Conservation (phyloP, 352 stramenopile genomes). For the Discostella stelligera region DNA sequence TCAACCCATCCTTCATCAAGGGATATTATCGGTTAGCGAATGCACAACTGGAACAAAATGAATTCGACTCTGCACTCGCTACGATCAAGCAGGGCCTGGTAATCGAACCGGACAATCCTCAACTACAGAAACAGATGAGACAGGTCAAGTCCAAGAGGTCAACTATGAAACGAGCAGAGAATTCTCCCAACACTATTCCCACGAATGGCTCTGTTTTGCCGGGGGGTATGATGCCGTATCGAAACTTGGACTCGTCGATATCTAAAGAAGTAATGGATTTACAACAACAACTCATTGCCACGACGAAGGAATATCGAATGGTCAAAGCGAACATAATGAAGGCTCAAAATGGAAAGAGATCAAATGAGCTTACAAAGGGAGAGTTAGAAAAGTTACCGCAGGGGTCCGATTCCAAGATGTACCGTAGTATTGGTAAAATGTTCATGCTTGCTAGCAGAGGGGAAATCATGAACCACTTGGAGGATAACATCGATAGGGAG, state of each 20-base stretch:
- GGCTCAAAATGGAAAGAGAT: conserved; percentile 57
- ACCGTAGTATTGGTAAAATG: conserved; percentile 76
- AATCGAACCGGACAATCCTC: conserved; percentile 77
- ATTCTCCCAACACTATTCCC: conserved; percentile 21
- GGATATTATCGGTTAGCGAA: conserved; percentile 83
- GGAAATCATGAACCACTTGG: conserved; percentile 65
- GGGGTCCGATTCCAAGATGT: conserved; percentile 25
- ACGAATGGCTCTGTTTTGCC: not conserved
- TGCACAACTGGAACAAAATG: conserved; percentile 75
- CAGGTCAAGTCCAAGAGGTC: conserved; percentile 64
- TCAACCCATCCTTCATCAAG: conserved; percentile 82
- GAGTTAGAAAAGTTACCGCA: conserved; percentile 68
- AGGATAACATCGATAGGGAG: conserved; percentile 50
- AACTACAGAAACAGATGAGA: conserved; percentile 76
- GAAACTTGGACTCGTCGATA: conserved; percentile 52
- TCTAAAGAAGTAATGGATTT: conserved; percentile 75
- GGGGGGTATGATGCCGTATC: conserved; percentile 18
- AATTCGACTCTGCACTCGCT: conserved; percentile 71
- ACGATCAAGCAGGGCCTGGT: conserved; percentile 78
- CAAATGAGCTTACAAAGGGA: conserved; percentile 65
- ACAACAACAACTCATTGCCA: conserved; percentile 62
- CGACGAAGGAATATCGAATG: conserved; percentile 69
- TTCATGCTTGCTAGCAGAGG: conserved; percentile 70
- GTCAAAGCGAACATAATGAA: conserved; percentile 61
- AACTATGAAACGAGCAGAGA: conserved; percentile 30